Base-by-base conservation (phyloP, 176 grass and related monocot genomes). In the Saccharum officinarum region DNA sequence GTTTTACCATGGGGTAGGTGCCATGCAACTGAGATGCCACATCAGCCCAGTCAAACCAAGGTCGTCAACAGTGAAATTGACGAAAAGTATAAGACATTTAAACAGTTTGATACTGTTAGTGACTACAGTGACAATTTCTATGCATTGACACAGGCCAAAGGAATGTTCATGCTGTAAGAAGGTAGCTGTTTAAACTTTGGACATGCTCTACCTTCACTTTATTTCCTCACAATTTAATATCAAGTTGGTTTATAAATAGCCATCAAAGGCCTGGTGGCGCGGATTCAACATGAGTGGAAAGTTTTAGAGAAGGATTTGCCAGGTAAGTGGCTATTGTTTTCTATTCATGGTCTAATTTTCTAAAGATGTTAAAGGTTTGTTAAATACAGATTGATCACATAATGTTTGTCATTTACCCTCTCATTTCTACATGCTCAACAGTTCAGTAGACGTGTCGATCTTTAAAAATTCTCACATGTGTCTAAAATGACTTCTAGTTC, bases 231-330 rank as follows among this genome's bases (percentile, higher is more conserved):
- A 75, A 67, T 68, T 79, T 41, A 71, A 63, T 74, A 52, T 23
- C 69, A 7, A 22, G 17, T 73, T 83, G 44, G 41, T 38, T 52
- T 75, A 65, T 82, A 73, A 79, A 70, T 87, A 97, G 87, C 92
- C 94, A 73, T 59, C 83, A 31, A 94, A 91, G 71, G 76, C 77
- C n/a, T 97, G 92, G 86, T 87, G 33, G 92, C 83, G 86, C 78
- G 69, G 75, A 86, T 97, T 83, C 92, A 97, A 44, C 81, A 92
- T 85, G 95, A 97, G 23, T 97, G 95, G 95, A 94, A 89, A 80
- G 42, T 94, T 49, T 66, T 97, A 33, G 88, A 94, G 74, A 94
- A 89, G 85, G 95, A 97, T 85, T 89, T 97, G 79, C 95, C 90
- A 47, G 92, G 92, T 91, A 54, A 79, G 69, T 79, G 22, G 16